Conservation (phyloP, 2,329 filamentous ascomycete genomes). For the Calonectria ilicicola region DNA sequence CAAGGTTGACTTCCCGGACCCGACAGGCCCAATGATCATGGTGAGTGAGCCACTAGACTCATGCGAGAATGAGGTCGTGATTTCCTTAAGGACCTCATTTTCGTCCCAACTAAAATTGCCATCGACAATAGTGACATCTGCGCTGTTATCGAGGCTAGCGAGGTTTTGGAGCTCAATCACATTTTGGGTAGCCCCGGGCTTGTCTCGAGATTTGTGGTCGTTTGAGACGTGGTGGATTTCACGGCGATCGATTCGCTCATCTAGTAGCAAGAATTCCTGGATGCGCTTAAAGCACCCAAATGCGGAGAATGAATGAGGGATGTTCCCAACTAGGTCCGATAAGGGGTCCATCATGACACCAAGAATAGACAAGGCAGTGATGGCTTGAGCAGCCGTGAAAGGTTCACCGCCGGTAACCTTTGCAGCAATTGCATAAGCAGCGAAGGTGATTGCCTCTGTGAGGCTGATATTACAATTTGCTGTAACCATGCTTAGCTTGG, state of each 20-base stretch:
- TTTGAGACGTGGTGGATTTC: slow-evolving; percentile 16
- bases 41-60: slow-evolving; percentile 40
- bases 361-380: slow-evolving; percentile 47
- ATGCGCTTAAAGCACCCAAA: slow-evolving; percentile 48
- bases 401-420: slow-evolving; percentile 38
- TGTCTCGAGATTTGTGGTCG: background rate
- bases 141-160: background rate
- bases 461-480: slow-evolving; percentile 43
- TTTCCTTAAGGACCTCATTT: slow-evolving; percentile 37
- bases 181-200: background rate
- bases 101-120: slow-evolving; percentile 45
- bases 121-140: slow-evolving; percentile 33
- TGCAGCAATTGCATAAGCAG: slow-evolving; percentile 44
- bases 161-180: slow-evolving; percentile 25
- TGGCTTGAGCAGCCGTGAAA: slow-evolving; percentile 46
- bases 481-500: slow-evolving; percentile 12
- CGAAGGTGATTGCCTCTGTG: slow-evolving; percentile 46
- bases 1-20: slow-evolving; percentile 48
- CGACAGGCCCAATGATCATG: slow-evolving; percentile 47
- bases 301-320: slow-evolving; percentile 40
- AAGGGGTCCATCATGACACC: slow-evolving; percentile 45
- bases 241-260: slow-evolving; percentile 41
- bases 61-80: slow-evolving; percentile 37
- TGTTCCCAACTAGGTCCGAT: slow-evolving; percentile 37
- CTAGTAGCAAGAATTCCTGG: slow-evolving; percentile 43